phyloP scores from a whole-genome alignment of 2,329 filamentous ascomycete species.

The Fusarium subglutinans region DNA sequence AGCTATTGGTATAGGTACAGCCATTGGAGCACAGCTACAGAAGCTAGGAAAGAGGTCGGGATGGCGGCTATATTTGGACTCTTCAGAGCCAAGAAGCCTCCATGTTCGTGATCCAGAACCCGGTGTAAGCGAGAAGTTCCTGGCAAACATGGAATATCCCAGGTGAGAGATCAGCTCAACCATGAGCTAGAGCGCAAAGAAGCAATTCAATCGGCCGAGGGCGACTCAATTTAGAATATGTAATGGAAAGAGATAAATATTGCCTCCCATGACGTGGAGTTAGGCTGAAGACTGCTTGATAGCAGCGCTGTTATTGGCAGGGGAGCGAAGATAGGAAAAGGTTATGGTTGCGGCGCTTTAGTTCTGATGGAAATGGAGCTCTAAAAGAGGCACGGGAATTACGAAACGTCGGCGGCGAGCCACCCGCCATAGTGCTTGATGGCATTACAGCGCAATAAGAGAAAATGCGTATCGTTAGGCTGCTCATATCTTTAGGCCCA shows the following conservation, averaged over 20 bases:
- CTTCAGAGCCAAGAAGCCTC: neutral
- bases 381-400: neutral
- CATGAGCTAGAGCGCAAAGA: constrained; percentile 2
- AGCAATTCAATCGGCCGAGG: constrained; percentile 13
- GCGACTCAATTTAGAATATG: neutral
- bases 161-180: constrained; percentile 8
- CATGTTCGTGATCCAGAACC: constrained; percentile 3
- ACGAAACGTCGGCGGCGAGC: constrained; percentile 31
- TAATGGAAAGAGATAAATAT: neutral
- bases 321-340: constrained; percentile 6
- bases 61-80: constrained; percentile 26
- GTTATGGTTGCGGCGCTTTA: constrained; percentile 2
- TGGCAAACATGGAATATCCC: constrained; percentile 22
- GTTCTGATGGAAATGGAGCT: neutral
- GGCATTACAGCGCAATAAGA: neutral
- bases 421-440: constrained; percentile 3
- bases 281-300: constrained; percentile 16
- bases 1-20: constrained; percentile 15
- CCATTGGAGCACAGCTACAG: constrained; percentile 24
- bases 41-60: neutral
- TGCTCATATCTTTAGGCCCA: neutral
- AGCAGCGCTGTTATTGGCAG: constrained; percentile 30
- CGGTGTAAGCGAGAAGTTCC: constrained; percentile 13
- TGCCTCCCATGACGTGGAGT: constrained; percentile 14
- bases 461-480: neutral